These are phyloP conservation scores for Penicillium olsonii DNA, from an alignment of 2,329 filamentous ascomycete species.

Conservation along the genomic window DNA sequence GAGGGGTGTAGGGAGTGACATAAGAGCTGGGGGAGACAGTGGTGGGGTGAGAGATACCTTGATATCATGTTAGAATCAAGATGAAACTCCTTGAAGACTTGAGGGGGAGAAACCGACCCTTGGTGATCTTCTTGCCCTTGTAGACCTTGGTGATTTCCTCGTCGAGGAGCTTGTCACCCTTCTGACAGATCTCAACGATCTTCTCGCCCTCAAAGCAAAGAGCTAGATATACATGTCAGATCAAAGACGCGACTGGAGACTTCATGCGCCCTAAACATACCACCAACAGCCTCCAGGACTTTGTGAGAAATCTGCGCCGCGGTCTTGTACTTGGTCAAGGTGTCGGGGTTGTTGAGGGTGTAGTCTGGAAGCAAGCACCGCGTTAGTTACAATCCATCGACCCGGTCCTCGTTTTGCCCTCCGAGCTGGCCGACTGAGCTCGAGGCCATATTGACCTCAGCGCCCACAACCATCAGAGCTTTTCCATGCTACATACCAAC, in stretches of 20 bases:
- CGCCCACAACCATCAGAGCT: conserved; percentile 38
- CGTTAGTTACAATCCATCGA: conserved; percentile 18
- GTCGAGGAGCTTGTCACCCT: conserved; percentile 91
- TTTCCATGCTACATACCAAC: conserved; percentile 43
- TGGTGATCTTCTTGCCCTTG: conserved; percentile 94
- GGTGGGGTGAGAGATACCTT: conserved; percentile 88
- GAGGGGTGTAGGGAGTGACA: conserved; percentile 94
- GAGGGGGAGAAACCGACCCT: conserved; percentile 62
- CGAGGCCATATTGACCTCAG: conserved; percentile 17
- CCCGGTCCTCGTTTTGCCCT: conserved; percentile 1
- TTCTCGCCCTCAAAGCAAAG: conserved; percentile 81
- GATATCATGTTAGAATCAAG: conserved; percentile 16
- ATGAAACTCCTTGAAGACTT: neutral
- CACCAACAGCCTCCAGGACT: conserved; percentile 80
- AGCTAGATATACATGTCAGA: conserved; percentile 46
- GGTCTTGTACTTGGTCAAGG: conserved; percentile 98
- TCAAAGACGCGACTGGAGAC: conserved; percentile 1
- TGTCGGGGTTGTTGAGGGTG: conserved; percentile 86
- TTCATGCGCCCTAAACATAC: conserved; percentile 40
- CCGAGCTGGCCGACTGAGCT: conserved; percentile 22
- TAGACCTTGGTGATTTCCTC: conserved; percentile 95
- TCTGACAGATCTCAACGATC: conserved; percentile 90
- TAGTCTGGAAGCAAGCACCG: conserved; percentile 62
- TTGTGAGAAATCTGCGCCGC: conserved; percentile 94
- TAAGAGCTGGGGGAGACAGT: conserved; percentile 93